Evolutionary conservation across 208 protist species (phyloP), one percentile per base, ranked within the genome.

Genomic region (Trichomonas gallinae): DNA sequence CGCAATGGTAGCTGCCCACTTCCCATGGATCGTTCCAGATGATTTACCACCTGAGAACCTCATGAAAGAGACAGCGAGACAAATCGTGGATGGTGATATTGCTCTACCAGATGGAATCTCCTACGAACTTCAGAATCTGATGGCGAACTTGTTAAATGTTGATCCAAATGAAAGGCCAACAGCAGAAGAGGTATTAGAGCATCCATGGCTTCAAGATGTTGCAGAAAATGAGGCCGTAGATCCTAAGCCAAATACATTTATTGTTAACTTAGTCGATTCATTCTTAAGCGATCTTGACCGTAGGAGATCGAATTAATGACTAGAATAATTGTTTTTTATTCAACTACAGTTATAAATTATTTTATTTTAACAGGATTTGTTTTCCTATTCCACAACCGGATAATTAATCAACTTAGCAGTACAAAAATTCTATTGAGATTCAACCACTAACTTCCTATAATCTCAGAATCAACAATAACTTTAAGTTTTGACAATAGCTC

Each of bases 161-260:
- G 87, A 93, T 93, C 87, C 87, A 51, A 40, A 48, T 38, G 87
- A 93, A 38, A 48, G 87, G 38, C 87, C 87, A 38, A 93, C 87
- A 23, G 87, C 87, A 34, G 87, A 48, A 13, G 87, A 93, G 2
- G 44, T 93, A 0, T 23, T 93, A 9, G 40, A 93, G 87, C 87
- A 93, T 26, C 87, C 87, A 93, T 93, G 87, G 87, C n/a, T 93
- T 21, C 40, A 93, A 31, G 9, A 34, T 42, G 87, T 48, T n/a
- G 44, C 3, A 38, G 83, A 89, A 42, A 10, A 89, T 46, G 38
- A 31, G 15, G 83, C 31, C 31, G 38, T 44, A 31, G 17, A 46
- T n/a, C 17, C 38, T 17, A 89, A 72, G 26, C 58, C 58, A 72
- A 72, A 72, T 72, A 72, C 58, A 72, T 17, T n/a, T n/a, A 72